Percentiles rank a stretch among this genome's conserved stretches.
These are phyloP conservation scores for Trametes sp. DNA, from an alignment of 1,284 basidiomycete genomes.

Conservation along the genomic window DNA sequence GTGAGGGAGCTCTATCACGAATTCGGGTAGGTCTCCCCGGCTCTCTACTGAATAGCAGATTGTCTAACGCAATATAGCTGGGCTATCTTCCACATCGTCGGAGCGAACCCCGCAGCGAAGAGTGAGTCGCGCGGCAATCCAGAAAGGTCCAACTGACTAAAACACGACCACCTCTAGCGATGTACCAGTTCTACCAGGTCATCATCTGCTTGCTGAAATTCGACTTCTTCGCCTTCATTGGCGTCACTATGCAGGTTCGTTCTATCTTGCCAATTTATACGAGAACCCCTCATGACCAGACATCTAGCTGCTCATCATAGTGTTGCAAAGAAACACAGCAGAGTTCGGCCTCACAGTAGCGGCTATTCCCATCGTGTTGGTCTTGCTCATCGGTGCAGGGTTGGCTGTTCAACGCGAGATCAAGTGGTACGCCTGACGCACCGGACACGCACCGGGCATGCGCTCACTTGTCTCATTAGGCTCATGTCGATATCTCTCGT, in stretches of 20 bases:
- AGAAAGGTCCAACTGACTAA: neutral
- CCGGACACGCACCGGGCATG: too few relatives aligned
- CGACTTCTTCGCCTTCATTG: conserved; percentile 86
- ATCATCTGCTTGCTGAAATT: conserved; percentile 88
- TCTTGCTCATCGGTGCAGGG: conserved; percentile 70
- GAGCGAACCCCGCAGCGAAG: conserved; percentile 82
- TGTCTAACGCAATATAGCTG: conserved; percentile 52
- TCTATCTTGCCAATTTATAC: neutral
- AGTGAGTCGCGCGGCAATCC: conserved; percentile 53
- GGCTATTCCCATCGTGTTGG: conserved; percentile 81
- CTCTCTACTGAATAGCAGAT: neutral
- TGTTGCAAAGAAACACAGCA: conserved; percentile 64
- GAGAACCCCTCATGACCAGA: neutral
- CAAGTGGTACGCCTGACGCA: conserved; percentile 61
- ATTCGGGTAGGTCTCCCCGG: conserved; percentile 48
- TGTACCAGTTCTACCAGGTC: conserved; percentile 87
- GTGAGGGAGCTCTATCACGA: conserved; percentile 52
- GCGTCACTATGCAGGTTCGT: conserved; percentile 84
- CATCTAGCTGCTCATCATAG: conserved; percentile 51
- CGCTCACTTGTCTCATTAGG: conserved; percentile 45
- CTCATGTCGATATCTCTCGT: conserved; percentile 73
- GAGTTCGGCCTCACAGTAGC: conserved; percentile 84
- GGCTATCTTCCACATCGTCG: conserved; percentile 88
- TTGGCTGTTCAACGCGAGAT: conserved; percentile 80
- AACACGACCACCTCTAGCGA: conserved; percentile 51